Base-by-base conservation (phyloP, 73 alveolate genomes). In the Paramecium bursaria region DNA sequence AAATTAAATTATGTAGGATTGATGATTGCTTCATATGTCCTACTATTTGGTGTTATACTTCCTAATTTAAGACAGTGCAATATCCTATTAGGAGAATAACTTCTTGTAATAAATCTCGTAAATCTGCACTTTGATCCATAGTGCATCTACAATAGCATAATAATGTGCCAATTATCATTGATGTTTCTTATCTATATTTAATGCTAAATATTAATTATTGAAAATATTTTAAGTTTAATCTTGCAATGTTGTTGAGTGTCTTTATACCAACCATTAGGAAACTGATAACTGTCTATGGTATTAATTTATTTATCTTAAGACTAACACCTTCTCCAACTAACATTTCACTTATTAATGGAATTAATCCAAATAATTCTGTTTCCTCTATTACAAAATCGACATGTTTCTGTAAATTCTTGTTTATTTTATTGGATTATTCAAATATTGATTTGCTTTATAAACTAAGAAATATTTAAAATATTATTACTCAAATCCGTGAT, bases 221-320 rank as follows among this genome's bases (percentile, higher is more conserved):
- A n/a, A 67, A 67, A 3, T 39, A 42, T 0, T 19, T 39, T 30
- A 67, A 31, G 22, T 67, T 67, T 35, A 67, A 42, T 67, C 82
- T 31, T 21, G 82, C 82, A 39, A 67, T 67, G 44, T 67, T 67
- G 14, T 67, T 67, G 9, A 67, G 44, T 21, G 82, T 67, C 13
- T 67, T 67, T 11, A 67, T 67, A 25, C 82, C 82, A 15, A 67
- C 82, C 82, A 67, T 67, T 13, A 67, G 44, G 50, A 67, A 67
- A 67, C 82, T 67, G 5, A 67, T 67, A 0, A 67, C 27, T 2
- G 82, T 67, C 22, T 67, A 67, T 1, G 82, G 82, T 35, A 67
- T 19, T n/a, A 67, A 67, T 42, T 67, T 67, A 35, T 67, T 67
- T 0, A 35, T 35, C 2, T 42, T 35, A 42, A 67, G 22, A 67